phyloP scores from a whole-genome alignment of 148 eudicot species.

The Diospyros lotus region DNA sequence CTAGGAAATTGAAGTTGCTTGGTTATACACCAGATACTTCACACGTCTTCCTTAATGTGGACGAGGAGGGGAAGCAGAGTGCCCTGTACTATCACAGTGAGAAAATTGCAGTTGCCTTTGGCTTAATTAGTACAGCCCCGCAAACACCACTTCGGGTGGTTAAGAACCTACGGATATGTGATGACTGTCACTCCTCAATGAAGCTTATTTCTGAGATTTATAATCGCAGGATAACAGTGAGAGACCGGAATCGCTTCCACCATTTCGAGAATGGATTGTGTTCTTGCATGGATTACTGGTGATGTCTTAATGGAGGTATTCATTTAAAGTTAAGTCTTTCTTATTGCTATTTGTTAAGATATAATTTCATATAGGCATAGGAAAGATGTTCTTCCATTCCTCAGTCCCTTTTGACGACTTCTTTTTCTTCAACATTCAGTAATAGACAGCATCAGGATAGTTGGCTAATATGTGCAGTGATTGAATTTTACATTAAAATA shows the following conservation, averaged over 20 bases:
- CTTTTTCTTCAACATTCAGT: no score
- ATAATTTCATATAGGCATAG: no score
- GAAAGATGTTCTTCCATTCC: no score
- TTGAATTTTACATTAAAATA: no score
- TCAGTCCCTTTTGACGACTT: no score
- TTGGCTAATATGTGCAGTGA: no score
- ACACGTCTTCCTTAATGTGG: conserved; percentile 52
- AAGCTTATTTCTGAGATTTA: conserved; percentile 51
- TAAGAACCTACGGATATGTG: conserved; percentile 61
- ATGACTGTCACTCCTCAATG: conserved; percentile 56
- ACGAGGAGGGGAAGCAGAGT: conserved; percentile 46
- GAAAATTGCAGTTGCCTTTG: conserved; percentile 61
- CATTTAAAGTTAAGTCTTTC: no score
- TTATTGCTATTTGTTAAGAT: no score
- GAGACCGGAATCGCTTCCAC: conserved; percentile 62
- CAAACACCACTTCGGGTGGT: conserved; percentile 43
- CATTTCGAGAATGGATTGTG: conserved; percentile 58
- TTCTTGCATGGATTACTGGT: conserved; percentile 63
- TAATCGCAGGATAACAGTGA: conserved; percentile 35
- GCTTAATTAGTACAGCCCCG: conserved; percentile 54
- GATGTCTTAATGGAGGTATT: conserved; percentile 5
- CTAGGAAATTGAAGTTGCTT: conserved; percentile 25
- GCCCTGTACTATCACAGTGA: conserved; percentile 47
- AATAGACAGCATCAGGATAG: no score
- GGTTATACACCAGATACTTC: conserved; percentile 52